Base-by-base conservation (phyloP, 2,329 filamentous ascomycete genomes). In the Uncinocarpus reesii region DNA sequence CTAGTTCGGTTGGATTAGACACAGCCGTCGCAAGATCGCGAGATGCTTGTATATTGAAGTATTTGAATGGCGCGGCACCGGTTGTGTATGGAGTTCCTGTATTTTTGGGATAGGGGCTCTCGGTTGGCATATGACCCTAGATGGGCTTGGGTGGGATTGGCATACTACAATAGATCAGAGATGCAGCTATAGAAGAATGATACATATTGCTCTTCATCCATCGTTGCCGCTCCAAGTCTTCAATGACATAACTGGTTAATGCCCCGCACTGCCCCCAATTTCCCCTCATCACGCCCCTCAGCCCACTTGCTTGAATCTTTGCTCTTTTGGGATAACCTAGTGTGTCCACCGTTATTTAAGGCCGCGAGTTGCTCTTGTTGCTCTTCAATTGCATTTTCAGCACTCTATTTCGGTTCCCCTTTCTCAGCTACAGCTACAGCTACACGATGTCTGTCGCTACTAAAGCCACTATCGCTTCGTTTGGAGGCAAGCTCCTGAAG, bases 21-120 rank as follows among this genome's bases (percentile, higher is more conserved):
- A 81, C 90, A 63, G 92, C 92, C 0, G 83, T 96, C 29, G 78
- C 79, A 26, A 77, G 71, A 58, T 86, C 85, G 11, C 77, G 86
- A 55, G 76, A 78, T 51, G 82, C 80, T n/a, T 96, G 92, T 68
- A 80, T 86, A 57, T 78, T 98, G 69, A 79, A 79, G 62, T 96
- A 95, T 70, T 71, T 98, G 57, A 98, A 95, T 59, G 92, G 88
- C 0, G 92, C 90, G 8, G 88, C 90, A 31, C 86, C 92, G 20
- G 89, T 92, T 55, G 83, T 96, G 46, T 98, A 96, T 70, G 92
- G 92, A 13, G 83, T 98, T 62, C 92, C 92, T 24, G 86, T 95
- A 53, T 95, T 88, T 67, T 73, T 95, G 55, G 68, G 60, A 48
- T 67, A 58, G 53, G 37, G 23, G 18, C 15, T 20, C 4, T 35